Evolutionary conservation across 768 basidiomycete species (phyloP), one percentile per base, ranked within the genome.

Genomic region (Tricholomella constricta): DNA sequence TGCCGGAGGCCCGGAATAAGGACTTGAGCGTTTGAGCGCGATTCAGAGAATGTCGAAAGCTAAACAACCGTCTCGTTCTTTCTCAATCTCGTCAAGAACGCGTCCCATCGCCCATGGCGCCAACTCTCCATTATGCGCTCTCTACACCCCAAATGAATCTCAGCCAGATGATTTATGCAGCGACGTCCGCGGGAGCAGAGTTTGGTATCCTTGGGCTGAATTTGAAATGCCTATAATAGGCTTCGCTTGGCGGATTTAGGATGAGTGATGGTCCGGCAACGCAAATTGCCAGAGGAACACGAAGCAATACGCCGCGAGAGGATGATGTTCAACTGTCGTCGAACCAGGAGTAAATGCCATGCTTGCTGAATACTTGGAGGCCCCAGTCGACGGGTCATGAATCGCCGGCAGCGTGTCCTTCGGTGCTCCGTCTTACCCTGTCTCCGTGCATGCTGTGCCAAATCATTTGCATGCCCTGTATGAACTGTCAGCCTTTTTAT

Each of bases 401-500:
- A 77, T 73, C 37, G 71, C 71, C 26, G 78, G 78, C 25, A 77
- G 52, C 14, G 75, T 77, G 60, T 76, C 77, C 25, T n/a, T 3
- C 12, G 42, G 31, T 14, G 25, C 32, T 41, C 27, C 15, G 27
- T 29, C 41, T 27, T 40, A 19, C 36, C 17, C 20, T 22, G 9
- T 40, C 20, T 22, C 20, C 2, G 38, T 40, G 20, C 4, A 11
- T 7, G 38, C 2, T 2, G 38, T 22, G 4, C 38, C 38, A 10
- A 22, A 22, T 2, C 20, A 2, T 15, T 22, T 40, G 38, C 20
- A 40, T 10, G 20, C n/a, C 19, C n/a, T n/a, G n/a, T n/a, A n/a
- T n/a, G n/a, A n/a, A n/a, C n/a, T n/a, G n/a, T n/a, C n/a, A n/a
- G n/a, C n/a, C n/a, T n/a, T n/a, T n/a, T n/a, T n/a, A n/a, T n/a